Base-by-base conservation (phyloP, 495 filamentous ascomycete species). In the Massariosphaeria phaeospora region DNA sequence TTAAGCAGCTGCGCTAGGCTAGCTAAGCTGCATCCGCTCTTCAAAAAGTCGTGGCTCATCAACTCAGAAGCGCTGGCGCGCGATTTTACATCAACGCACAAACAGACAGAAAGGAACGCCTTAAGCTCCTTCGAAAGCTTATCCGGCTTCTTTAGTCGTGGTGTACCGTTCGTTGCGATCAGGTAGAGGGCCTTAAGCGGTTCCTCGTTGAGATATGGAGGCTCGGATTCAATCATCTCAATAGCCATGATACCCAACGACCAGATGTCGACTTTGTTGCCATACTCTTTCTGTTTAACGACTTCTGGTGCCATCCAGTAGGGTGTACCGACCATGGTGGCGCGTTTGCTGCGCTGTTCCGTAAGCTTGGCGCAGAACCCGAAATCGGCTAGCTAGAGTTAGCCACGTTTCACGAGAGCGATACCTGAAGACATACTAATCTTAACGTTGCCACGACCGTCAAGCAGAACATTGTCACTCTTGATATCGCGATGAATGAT, bases 281-380 rank as follows among this genome's bases (percentile, higher is more conserved):
- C 93, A 66, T 98, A 98, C 68, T 96, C 91, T 75, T 96, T 96
- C 69, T 96, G 93, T 75, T 96, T 97, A 66, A 98, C 93, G 13
- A 98, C 93, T 69, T 98, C 93, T 27, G 93, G 93, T 2, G 93
- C 93, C 93, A 98, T 98, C 93, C 93, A 98, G 75, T 97, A 98
- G 1, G 93, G 93, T 13, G 93, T 98, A 52, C 93, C 93, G 44
- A 98, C 93, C 93, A 98, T 97, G 41, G 93, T 98, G 23, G 91
- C 90, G 65, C 93, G 91, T 75, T 98, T 97, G 66, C 79, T 90
- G 73, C 95, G 95, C 48, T 89, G 84, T 65, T 97, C 94, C 15
- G 91, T 97, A 52, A 98, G 85, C 72, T 98, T 96, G 69, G 93
- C 93, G 68, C 94, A 97, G 80, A 98, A 97, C 47, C 93, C 93